Percentiles rank a stretch among this genome's conserved stretches.
phyloP scores from a whole-genome alignment of 139 green algal species.

The Chlorella ohadii region DNA sequence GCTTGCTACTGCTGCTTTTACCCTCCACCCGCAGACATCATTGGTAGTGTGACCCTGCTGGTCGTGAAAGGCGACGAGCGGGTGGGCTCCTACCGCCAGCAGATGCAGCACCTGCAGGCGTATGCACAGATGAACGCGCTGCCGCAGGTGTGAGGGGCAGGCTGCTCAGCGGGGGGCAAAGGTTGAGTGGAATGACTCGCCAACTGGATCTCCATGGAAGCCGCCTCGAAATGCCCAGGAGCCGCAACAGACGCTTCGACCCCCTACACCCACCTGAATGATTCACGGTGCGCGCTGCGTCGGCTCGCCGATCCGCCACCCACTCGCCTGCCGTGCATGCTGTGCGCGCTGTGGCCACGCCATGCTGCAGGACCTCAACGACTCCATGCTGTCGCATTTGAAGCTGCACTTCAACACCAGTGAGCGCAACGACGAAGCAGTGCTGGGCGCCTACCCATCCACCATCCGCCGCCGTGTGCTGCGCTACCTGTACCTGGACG shows the following conservation, averaged over 20 bases:
- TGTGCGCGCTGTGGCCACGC: not conserved
- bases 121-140: constrained; percentile 49
- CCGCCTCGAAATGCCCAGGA: too few species aligned
- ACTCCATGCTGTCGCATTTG: constrained; percentile 72
- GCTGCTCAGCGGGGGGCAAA: not conserved
- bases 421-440: constrained; percentile 65
- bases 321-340: not conserved
- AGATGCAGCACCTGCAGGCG: constrained; percentile 51
- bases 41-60: constrained; percentile 67
- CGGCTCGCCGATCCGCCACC: too few species aligned
- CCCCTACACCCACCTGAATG: too few species aligned
- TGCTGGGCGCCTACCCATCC: constrained; percentile 61
- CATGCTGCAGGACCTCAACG: constrained; percentile 42
- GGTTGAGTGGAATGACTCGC: too few species aligned
- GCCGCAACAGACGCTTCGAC: too few species aligned
- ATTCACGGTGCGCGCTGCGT: too few species aligned
- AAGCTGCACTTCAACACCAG: constrained; percentile 72
- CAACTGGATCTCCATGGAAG: too few species aligned
- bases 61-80: constrained; percentile 67
- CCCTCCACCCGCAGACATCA: constrained; percentile 44
- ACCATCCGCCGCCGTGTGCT: constrained; percentile 61
- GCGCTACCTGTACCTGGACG: constrained; percentile 60
- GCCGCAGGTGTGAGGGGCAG: constrained; percentile 16
- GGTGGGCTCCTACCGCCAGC: constrained; percentile 56
- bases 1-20: too few species aligned